Percentiles rank a stretch among this genome's conserved stretches.
Evolutionary conservation across 768 basidiomycete species (phyloP).

Genomic region (Podaxis sp.): DNA sequence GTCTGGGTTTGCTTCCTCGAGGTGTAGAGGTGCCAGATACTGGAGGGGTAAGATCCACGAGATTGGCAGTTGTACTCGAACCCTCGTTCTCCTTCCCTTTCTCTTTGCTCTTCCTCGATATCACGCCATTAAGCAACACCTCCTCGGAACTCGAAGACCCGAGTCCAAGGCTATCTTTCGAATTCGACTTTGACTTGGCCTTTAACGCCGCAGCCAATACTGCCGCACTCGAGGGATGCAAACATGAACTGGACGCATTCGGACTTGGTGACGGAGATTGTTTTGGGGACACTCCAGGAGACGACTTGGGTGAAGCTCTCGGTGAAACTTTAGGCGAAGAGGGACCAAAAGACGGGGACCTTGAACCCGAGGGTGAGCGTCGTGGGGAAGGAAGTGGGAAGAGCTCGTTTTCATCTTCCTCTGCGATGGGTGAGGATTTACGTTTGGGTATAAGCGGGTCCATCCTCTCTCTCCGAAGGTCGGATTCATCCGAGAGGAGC

Average conservation of each 20-base stretch:
- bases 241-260: conserved; percentile 28
- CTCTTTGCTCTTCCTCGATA: conserved; percentile 1
- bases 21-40: conserved; percentile 1
- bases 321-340: conserved; percentile 21
- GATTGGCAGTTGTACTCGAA: too few species aligned
- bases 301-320: conserved; percentile 12
- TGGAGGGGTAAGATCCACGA: neutral
- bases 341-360: neutral
- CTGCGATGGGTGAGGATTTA: conserved; percentile 41
- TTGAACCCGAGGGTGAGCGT: conserved; percentile 24
- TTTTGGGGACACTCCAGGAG: conserved; percentile 23
- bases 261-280: conserved; percentile 34
- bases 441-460: neutral
- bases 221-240: conserved; percentile 15
- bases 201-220: conserved; percentile 11
- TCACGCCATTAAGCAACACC: neutral
- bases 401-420: conserved; percentile 58
- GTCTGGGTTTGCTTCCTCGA: neutral
- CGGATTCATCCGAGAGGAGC: neutral
- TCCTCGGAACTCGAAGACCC: neutral
- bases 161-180: conserved; percentile 22
- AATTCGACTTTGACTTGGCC: conserved; percentile 20
- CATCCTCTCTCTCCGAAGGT: too few species aligned
- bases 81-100: neutral
- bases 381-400: conserved; percentile 61